Percentiles rank a stretch among this genome's conserved stretches.
Evolutionary conservation across 2,329 filamentous ascomycete species (phyloP).

Genomic region (Diaporthe batatas): DNA sequence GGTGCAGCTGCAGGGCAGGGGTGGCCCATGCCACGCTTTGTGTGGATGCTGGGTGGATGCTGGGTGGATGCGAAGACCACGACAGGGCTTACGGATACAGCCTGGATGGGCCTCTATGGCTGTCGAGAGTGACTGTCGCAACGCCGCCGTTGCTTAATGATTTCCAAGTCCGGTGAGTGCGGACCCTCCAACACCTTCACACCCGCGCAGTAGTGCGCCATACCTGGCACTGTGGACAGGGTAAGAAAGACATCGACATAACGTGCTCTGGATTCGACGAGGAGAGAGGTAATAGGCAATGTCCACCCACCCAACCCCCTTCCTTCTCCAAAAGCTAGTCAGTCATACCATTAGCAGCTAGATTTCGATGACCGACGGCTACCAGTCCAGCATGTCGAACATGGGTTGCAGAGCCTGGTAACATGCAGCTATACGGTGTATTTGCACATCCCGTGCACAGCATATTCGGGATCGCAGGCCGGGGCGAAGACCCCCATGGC

Average conservation of each 20-base stretch:
- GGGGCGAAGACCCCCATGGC: not conserved
- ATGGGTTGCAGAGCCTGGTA: slow-evolving; percentile 26
- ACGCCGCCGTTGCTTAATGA: slow-evolving; percentile 38
- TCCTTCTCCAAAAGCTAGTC: not conserved
- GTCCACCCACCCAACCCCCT: not conserved
- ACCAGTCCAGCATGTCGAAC: slow-evolving; percentile 6
- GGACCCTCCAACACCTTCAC: slow-evolving; percentile 26
- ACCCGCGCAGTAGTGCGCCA: slow-evolving; percentile 24
- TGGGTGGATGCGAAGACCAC: slow-evolving; percentile 46
- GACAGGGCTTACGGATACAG: slow-evolving; percentile 44
- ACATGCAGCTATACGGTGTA: slow-evolving; percentile 32
- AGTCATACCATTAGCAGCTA: slow-evolving; percentile 2
- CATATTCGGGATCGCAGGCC: slow-evolving; percentile 10
- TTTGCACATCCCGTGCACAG: slow-evolving; percentile 33
- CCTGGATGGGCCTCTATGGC: slow-evolving; percentile 40
- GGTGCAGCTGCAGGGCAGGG: slow-evolving; percentile 45
- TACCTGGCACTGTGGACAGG: slow-evolving; percentile 22
- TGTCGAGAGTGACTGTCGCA: slow-evolving; percentile 45
- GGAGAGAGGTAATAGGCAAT: slow-evolving; percentile 5
- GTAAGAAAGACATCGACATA: slow-evolving; percentile 27
- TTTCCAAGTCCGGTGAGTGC: slow-evolving; percentile 24
- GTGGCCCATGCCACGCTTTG: slow-evolving; percentile 43
- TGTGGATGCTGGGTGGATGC: slow-evolving; percentile 38
- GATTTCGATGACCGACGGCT: slow-evolving; percentile 25
- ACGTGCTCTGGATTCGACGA: slow-evolving; percentile 18